phyloP scores from a whole-genome alignment of 441 rosid species.

The Corymbia citriodora region DNA sequence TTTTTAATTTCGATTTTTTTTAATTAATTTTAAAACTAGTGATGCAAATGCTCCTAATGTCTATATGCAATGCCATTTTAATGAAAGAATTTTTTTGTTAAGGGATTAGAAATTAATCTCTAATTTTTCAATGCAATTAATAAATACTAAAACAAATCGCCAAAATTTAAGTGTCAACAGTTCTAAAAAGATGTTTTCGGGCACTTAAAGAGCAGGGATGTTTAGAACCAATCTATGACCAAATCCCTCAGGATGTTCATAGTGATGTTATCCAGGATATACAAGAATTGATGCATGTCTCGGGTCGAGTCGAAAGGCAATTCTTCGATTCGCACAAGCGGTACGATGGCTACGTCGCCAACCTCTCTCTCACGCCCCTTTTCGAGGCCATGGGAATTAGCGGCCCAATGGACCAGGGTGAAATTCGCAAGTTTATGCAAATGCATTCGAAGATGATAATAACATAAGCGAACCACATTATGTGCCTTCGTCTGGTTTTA shows the following conservation, averaged over 20 bases:
- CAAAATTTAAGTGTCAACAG: no score
- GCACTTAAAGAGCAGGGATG: not conserved
- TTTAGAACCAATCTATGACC: not conserved
- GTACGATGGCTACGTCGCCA: not conserved
- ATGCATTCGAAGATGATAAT: not conserved
- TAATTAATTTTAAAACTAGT: no score
- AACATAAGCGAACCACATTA: not conserved
- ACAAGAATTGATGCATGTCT: not conserved
- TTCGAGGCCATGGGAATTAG: not conserved
- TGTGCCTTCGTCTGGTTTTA: not conserved
- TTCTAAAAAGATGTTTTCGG: not conserved
- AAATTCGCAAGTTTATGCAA: not conserved
- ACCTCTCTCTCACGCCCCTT: not conserved
- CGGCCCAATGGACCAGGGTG: not conserved
- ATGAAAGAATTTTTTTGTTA: no score
- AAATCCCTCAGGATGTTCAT: not conserved
- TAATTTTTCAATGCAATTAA: no score
- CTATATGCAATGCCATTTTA: no score
- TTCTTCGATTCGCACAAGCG: not conserved
- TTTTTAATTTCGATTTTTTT: no score
- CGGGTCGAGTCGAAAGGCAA: not conserved
- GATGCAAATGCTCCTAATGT: no score
- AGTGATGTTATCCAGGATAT: not conserved
- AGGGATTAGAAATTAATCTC: no score
- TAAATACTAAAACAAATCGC: no score